These are phyloP conservation scores for Cymbopogon citratus DNA, from an alignment of 176 grass and related monocot genomes.

Conservation along the genomic window DNA sequence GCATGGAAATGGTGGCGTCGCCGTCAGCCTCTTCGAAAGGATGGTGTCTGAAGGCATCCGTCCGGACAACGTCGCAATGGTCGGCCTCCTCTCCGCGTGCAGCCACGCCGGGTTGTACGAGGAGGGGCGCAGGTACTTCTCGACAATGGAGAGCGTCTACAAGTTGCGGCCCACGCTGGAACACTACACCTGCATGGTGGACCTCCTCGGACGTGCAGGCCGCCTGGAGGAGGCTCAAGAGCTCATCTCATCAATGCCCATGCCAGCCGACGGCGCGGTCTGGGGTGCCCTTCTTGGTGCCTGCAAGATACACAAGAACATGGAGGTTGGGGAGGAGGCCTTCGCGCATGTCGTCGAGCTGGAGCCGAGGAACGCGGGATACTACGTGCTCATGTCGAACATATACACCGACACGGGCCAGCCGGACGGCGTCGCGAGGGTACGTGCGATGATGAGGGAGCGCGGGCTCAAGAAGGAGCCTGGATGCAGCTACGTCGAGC, in stretches of 20 bases:
- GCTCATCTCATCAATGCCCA: slow-evolving; percentile 51
- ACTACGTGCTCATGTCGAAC: slow-evolving; percentile 69
- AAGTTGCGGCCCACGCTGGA: slow-evolving; percentile 24
- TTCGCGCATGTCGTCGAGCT: slow-evolving; percentile 45
- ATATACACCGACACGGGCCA: slow-evolving; percentile 49
- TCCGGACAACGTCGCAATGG: slow-evolving; percentile 44
- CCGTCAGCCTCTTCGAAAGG: slow-evolving; percentile 44
- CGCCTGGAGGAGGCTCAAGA: slow-evolving; percentile 44
- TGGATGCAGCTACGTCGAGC: slow-evolving; percentile 61
- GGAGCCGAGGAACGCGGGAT: slow-evolving; percentile 55
- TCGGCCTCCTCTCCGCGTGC: slow-evolving; percentile 55
- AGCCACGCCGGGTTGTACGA: slow-evolving; percentile 59
- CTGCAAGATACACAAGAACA: slow-evolving; percentile 70
- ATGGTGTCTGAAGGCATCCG: slow-evolving; percentile 42
- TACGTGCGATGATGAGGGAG: slow-evolving; percentile 52
- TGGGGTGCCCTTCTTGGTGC: slow-evolving; percentile 76
- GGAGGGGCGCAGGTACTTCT: slow-evolving; percentile 52
- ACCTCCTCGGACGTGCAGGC: slow-evolving; percentile 60
- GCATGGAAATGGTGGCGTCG: slow-evolving; percentile 46
- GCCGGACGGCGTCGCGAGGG: slow-evolving; percentile 32
- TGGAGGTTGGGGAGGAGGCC: slow-evolving; percentile 39
- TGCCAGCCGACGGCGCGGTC: slow-evolving; percentile 47
- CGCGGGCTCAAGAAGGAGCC: slow-evolving; percentile 67
- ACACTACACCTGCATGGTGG: slow-evolving; percentile 73
- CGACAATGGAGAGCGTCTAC: slow-evolving; percentile 35